Evolutionary conservation across 352 stramenopile species (phyloP).

Genomic region (Globisporangium mamillatum): DNA sequence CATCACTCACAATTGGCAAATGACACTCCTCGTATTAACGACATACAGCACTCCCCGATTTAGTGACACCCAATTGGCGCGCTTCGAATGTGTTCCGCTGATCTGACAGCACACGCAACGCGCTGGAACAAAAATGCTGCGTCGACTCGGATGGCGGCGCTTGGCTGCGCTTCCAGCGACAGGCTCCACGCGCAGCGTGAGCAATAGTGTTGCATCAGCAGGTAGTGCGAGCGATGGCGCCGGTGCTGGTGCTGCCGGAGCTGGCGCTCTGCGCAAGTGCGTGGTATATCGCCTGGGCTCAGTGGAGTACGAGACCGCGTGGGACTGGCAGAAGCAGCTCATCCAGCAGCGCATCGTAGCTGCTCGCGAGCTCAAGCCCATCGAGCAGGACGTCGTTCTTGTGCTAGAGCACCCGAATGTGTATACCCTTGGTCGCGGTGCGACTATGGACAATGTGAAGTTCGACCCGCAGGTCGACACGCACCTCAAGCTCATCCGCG

Average conservation of each 20-base stretch:
- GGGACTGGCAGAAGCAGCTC: constrained; percentile 86
- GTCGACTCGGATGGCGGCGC: constrained; percentile 9
- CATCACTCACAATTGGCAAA: not conserved
- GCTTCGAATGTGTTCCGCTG: not conserved
- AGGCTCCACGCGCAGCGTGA: constrained; percentile 1
- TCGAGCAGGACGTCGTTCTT: constrained; percentile 83
- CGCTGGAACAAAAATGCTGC: constrained; percentile 7
- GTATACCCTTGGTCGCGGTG: constrained; percentile 95
- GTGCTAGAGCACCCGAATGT: constrained; percentile 95
- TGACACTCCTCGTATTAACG: not conserved
- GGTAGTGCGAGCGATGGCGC: not conserved
- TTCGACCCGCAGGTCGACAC: constrained; percentile 53
- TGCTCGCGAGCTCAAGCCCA: constrained; percentile 37
- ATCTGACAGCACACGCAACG: too few species aligned
- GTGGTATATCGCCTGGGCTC: constrained; percentile 62
- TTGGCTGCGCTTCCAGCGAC: not conserved
- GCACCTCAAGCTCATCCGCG: constrained; percentile 89
- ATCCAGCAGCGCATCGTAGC: constrained; percentile 73
- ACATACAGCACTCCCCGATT: not conserved
- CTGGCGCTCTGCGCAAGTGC: constrained; percentile 39
- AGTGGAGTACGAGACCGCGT: constrained; percentile 84
- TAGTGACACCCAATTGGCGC: constrained; percentile 3
- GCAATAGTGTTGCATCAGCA: not conserved
- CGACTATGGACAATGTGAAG: constrained; percentile 62
- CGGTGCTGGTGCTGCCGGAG: too few species aligned